phyloP scores from a whole-genome alignment of 257 asterid genomes.

The Ajuga chamaepitys region DNA sequence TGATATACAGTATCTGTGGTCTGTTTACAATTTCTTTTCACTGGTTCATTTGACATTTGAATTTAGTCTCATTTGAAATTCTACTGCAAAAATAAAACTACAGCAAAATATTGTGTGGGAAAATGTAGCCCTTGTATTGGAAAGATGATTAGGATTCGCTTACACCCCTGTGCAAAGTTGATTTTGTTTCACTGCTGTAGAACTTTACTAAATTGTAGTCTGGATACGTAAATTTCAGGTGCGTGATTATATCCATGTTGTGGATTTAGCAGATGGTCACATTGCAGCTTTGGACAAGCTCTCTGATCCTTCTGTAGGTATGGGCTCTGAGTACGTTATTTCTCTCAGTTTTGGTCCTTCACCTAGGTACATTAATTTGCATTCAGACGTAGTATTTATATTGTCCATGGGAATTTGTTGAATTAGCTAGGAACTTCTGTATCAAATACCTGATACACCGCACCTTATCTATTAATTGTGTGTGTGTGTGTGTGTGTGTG shows the following conservation, averaged over 20 bases:
- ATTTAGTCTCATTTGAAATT: neutral
- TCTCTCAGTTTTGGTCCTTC: neutral
- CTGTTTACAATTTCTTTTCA: neutral
- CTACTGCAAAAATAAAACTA: neutral
- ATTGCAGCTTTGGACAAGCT: constrained; percentile 83
- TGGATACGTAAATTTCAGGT: constrained; percentile 44
- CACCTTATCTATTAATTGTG: neutral
- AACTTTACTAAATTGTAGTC: neutral
- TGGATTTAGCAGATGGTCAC: constrained; percentile 95
- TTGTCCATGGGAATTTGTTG: neutral
- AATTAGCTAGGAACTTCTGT: neutral
- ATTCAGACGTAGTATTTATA: neutral
- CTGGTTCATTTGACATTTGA: neutral
- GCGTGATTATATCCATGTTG: constrained; percentile 92
- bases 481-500: neutral
- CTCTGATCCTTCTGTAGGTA: constrained; percentile 79
- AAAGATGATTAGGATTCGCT: neutral
- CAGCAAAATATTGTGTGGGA: neutral
- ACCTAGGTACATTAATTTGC: neutral
- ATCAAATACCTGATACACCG: neutral
- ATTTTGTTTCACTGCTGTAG: neutral
- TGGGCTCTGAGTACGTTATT: constrained; percentile 12
- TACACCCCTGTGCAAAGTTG: neutral
- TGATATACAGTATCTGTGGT: neutral
- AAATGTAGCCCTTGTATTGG: neutral